phyloP scores from a whole-genome alignment of 176 grass and related monocot species.

The Zea mays region DNA sequence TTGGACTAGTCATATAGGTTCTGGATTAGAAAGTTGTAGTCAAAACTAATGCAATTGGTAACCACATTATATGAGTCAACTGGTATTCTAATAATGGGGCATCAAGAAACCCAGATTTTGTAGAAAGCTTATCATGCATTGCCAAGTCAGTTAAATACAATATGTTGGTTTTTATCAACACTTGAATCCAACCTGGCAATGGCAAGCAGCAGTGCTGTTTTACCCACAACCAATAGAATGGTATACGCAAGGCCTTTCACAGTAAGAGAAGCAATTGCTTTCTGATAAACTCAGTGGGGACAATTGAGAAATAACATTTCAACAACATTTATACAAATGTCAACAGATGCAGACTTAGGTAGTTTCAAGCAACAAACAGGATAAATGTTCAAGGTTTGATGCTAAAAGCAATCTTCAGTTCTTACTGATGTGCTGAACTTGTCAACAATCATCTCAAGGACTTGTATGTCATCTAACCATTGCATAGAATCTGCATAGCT shows the following conservation, averaged over 20 bases:
- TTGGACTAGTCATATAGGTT: slow-evolving; percentile 3
- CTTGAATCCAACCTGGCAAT: neutral
- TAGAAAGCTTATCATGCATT: slow-evolving; percentile 5
- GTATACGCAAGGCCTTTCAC: neutral
- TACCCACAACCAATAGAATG: neutral
- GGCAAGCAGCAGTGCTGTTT: slow-evolving; percentile 11
- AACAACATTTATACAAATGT: slow-evolving; percentile 20
- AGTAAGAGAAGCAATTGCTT: slow-evolving; percentile 14
- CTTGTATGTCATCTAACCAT: slow-evolving; percentile 88
- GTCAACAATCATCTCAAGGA: slow-evolving; percentile 97
- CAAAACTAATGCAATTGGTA: slow-evolving; percentile 11
- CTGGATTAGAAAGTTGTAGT: neutral
- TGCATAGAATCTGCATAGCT: slow-evolving; percentile 77
- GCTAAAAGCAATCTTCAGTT: slow-evolving; percentile 44
- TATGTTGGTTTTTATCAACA: neutral
- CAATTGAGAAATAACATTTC: neutral
- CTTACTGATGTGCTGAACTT: slow-evolving; percentile 95
- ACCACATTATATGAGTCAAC: neutral
- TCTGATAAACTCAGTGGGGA: neutral
- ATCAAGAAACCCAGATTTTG: slow-evolving; percentile 14
- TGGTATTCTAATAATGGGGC: neutral
- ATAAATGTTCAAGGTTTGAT: slow-evolving; percentile 30
- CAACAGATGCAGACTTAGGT: neutral
- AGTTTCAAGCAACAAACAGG: slow-evolving; percentile 27
- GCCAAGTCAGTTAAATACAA: neutral